Evolutionary conservation across 306 rosid genomes (phyloP), one percentile per base, ranked within the genome.

Genomic region (Abrus pulchellus): DNA sequence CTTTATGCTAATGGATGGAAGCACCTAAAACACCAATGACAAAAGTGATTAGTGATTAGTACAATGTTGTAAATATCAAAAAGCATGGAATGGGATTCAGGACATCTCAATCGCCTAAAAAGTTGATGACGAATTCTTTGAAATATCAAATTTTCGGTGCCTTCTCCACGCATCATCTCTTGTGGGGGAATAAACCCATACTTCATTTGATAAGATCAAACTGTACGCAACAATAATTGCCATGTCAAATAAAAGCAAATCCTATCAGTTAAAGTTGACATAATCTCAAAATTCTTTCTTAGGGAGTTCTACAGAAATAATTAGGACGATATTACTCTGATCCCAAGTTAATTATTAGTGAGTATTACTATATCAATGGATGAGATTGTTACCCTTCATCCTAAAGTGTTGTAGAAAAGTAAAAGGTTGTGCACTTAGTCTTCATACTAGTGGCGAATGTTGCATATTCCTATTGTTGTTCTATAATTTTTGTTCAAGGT

Each of bases 31-130:
- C 12, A 43, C 59, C 12, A 40, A 1, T 32, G 30, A 75, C 28
- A 57, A 59, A 11, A 49, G 44, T 43, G 54, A 74, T 30, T 30
- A 49, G 44, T 43, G 54, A 74, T 30, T 30, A 59, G 44, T 6
- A 56, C 1, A 41, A 74, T 30, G 40, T 10, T 28, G 45, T 65
- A 64, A 52, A 65, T 41, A 52, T 14, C 44, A 45, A 34, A 50
- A 59, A 59, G 63, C 10, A 20, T 32, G 27, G 7, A 53, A 43
- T 56, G 61, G 52, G n/a, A 40, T 27, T 56, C 0, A 68, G 59
- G 59, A 57, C 70, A 68, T 78, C 53, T 47, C 63, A 44, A 55
- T 55, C 75, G 12, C 69, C n/a, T 38, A 27, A 57, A 81, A 81
- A 60, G 66, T 49, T 3, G 63, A 72, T 11, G 12, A 28, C 5